phyloP scores from a whole-genome alignment of 1,284 basidiomycete genomes.

The Rhizoctonia solani region DNA sequence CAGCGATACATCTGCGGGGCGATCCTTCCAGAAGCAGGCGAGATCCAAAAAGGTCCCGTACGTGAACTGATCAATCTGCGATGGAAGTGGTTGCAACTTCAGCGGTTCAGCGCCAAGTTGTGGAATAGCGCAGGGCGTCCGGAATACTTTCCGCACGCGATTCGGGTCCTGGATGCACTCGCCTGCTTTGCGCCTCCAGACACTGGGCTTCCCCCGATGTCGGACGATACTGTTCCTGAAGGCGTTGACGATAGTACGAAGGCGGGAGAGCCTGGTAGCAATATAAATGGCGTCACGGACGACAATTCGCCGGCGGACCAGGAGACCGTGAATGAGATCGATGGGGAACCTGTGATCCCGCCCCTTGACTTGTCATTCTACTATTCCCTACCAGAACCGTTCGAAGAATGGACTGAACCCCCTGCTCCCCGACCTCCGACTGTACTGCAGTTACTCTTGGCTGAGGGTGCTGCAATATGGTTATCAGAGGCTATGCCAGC shows the following conservation, averaged over 20 bases:
- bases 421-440: neutral
- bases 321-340: neutral
- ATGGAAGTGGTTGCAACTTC: slow-evolving; percentile 30
- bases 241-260: too few species aligned
- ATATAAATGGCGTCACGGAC: neutral
- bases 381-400: neutral
- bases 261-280: neutral
- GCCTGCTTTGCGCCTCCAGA: slow-evolving; percentile 10
- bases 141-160: slow-evolving; percentile 26
- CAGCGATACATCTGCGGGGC: slow-evolving; percentile 26
- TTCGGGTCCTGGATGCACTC: slow-evolving; percentile 14
- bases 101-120: slow-evolving; percentile 15
- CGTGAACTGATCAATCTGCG: slow-evolving; percentile 16
- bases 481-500: slow-evolving; percentile 10
- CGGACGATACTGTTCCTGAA: neutral
- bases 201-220: neutral
- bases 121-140: slow-evolving; percentile 6
- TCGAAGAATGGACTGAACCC: slow-evolving; percentile 8
- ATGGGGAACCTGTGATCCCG: neutral
- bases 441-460: slow-evolving; percentile 6
- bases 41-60: neutral
- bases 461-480: slow-evolving; percentile 24
- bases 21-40: neutral
- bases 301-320: neutral
- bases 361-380: neutral